phyloP scores from a whole-genome alignment of 768 basidiomycete genomes.

The Xerocomus potaroensis region DNA sequence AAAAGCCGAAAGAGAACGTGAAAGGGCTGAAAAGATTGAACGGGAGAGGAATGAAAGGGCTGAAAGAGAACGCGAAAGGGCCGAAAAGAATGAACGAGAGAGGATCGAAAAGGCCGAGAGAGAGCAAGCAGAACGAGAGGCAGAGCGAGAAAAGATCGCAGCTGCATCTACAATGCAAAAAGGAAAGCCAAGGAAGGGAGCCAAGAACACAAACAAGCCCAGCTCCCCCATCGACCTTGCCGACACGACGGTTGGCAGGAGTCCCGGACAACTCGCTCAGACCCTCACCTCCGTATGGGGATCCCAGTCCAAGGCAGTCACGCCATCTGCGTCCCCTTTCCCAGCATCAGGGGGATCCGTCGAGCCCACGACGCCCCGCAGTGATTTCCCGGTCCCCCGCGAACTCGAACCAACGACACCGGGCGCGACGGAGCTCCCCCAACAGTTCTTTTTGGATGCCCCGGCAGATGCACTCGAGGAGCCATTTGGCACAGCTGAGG shows the following conservation, averaged over 20 bases:
- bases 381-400: constrained; percentile 10
- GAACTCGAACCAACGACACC: constrained; percentile 10
- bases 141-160: constrained; percentile 6
- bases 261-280: constrained; percentile 38
- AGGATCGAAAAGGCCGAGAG: constrained; percentile 1
- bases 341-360: constrained; percentile 23
- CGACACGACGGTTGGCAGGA: constrained; percentile 36
- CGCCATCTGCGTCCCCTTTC: constrained; percentile 28
- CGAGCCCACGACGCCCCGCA: constrained; percentile 16
- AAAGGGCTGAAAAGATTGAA: no score
- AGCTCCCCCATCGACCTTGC: constrained; percentile 31
- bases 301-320: constrained; percentile 24
- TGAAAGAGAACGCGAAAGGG: neutral
- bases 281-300: constrained; percentile 51
- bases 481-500: neutral
- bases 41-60: constrained; percentile 1
- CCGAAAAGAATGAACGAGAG: neutral
- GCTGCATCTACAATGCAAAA: constrained; percentile 1
- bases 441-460: neutral
- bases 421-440: constrained; percentile 7
- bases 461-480: neutral
- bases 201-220: constrained; percentile 22
- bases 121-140: constrained; percentile 5
- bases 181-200: constrained; percentile 14
- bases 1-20: neutral